Evolutionary conservation across 2,329 filamentous ascomycete species (phyloP).

Genomic region (Fusarium illudens): DNA sequence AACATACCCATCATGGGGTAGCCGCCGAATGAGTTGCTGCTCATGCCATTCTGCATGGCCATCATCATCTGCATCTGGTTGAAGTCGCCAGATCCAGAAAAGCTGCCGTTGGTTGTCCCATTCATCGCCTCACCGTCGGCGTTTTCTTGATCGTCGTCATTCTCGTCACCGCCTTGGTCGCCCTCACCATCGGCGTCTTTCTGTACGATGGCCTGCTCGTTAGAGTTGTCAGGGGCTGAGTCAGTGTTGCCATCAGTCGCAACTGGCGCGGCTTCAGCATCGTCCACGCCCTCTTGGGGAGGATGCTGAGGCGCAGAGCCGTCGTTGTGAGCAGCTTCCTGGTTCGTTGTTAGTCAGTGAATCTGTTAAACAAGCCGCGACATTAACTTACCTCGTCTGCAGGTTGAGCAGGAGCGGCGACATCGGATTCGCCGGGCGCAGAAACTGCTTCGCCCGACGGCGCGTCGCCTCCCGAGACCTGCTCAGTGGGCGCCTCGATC

Average conservation of each 20-base stretch:
- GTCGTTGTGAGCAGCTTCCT: constrained; percentile 9
- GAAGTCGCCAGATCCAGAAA: constrained; percentile 69
- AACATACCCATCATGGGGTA: constrained; percentile 89
- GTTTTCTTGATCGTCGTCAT: constrained; percentile 45
- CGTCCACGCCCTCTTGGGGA: constrained; percentile 20
- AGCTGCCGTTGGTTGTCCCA: constrained; percentile 64
- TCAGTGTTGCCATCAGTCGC: constrained; percentile 27
- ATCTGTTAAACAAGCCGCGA: neutral
- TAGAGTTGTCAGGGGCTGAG: constrained; percentile 25
- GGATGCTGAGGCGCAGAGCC: constrained; percentile 1
- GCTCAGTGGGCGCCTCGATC: constrained; percentile 31
- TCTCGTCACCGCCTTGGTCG: constrained; percentile 43
- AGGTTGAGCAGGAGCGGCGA: constrained; percentile 12
- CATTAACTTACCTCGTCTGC: constrained; percentile 27
- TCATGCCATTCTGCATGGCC: constrained; percentile 76
- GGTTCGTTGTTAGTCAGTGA: neutral
- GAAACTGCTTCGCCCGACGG: constrained; percentile 9
- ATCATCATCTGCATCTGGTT: constrained; percentile 85
- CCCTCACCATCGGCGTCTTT: constrained; percentile 32
- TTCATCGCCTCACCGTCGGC: constrained; percentile 52
- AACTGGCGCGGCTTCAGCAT: constrained; percentile 16
- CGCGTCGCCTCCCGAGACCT: constrained; percentile 9
- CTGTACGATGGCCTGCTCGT: constrained; percentile 30
- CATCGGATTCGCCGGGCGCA: constrained; percentile 9
- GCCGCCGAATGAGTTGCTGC: constrained; percentile 60